These are phyloP conservation scores for Tolypocladium cylindrosporum DNA, from an alignment of 2,329 filamentous ascomycete genomes.

Conservation along the genomic window DNA sequence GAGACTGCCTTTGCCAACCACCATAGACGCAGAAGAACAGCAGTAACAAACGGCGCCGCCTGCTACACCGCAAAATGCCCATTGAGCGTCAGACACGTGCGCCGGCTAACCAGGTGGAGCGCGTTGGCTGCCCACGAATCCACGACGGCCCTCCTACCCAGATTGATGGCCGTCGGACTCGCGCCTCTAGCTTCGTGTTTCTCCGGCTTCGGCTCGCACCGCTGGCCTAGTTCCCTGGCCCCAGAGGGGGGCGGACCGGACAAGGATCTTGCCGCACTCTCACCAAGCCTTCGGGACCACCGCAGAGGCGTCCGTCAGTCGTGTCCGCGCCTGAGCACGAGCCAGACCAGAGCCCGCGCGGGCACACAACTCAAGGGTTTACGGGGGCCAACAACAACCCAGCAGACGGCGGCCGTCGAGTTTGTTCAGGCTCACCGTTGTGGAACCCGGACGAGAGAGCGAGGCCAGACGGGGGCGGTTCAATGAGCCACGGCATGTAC, in stretches of 20 bases:
- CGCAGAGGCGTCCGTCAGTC: not conserved
- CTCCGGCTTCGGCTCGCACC: constrained; percentile 27
- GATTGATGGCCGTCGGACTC: constrained; percentile 16
- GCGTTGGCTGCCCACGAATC: constrained; percentile 1
- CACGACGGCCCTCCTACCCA: not conserved
- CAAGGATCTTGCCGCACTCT: constrained; percentile 13
- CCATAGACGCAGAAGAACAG: not conserved
- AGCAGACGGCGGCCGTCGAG: not conserved
- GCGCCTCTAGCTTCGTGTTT: constrained; percentile 19
- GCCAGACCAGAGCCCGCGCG: not conserved
- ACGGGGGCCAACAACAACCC: not conserved
- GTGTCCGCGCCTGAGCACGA: not conserved
- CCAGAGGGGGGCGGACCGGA: constrained; percentile 11
- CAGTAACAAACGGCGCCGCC: not conserved
- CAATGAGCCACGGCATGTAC: not conserved
- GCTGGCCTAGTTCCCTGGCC: constrained; percentile 17
- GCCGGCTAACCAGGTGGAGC: constrained; percentile 11
- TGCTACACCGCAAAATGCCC: constrained; percentile 12
- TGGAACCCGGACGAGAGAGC: not conserved
- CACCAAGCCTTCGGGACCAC: constrained; percentile 7
- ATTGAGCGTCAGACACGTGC: constrained; percentile 26
- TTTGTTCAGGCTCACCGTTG: not conserved
- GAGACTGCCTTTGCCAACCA: constrained; percentile 4
- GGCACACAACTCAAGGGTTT: not conserved
- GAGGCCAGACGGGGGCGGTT: not conserved